Conservation (phyloP, 2,329 filamentous ascomycete species). For the Aspergillus sp. region DNA sequence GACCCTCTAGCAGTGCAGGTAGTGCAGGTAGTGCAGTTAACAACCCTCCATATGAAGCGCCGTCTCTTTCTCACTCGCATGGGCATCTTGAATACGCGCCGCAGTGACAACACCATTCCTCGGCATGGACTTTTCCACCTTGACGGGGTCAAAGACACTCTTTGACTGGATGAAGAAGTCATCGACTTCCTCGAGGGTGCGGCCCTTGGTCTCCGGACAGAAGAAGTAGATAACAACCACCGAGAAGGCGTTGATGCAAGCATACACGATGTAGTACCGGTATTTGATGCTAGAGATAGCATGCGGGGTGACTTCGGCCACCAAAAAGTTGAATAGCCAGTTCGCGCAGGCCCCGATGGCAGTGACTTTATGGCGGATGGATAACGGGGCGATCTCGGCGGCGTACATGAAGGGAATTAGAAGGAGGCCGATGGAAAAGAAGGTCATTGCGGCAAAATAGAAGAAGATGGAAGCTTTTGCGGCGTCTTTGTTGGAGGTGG, state of each 20-base stretch:
- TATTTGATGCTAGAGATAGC: neutral
- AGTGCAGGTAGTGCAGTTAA: too few species aligned
- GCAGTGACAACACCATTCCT: too few species aligned
- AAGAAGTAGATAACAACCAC: neutral
- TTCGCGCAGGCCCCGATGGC: neutral
- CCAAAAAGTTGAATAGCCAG: conserved; percentile 1
- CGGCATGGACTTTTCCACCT: too few species aligned
- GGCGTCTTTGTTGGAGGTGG: too few species aligned
- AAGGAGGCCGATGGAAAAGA: neutral
- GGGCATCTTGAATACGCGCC: too few species aligned
- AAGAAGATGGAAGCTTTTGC: neutral
- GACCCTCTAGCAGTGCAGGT: too few species aligned
- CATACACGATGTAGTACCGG: conserved; percentile 1
- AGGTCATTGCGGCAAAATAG: neutral
- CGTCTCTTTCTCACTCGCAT: too few species aligned
- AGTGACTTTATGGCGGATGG: neutral
- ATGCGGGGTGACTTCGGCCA: conserved; percentile 1
- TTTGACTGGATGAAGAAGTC: neutral
- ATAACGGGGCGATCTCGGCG: neutral
- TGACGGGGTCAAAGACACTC: too few species aligned
- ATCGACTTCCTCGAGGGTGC: neutral
- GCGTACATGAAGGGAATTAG: neutral
- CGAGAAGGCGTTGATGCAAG: neutral
- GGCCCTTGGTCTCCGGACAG: neutral
- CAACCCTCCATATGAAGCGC: too few species aligned